Conservation (phyloP, 805 yeast species). For the Cyberlindnera galapagoensis region DNA sequence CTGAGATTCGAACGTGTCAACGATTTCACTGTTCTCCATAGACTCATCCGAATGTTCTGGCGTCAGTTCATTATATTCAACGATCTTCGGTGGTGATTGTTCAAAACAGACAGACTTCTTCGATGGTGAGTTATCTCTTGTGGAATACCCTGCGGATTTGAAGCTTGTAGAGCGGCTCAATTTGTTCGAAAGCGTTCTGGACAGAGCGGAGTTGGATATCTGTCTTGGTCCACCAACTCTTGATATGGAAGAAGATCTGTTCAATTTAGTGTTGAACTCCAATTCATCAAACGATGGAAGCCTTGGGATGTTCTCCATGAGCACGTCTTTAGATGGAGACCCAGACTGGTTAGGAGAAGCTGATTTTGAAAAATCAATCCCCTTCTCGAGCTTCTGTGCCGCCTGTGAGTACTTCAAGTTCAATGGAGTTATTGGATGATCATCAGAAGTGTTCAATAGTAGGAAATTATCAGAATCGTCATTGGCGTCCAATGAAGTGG, state of each 20-base stretch:
- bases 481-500: conserved; percentile 10
- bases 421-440: conserved; percentile 23
- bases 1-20: conserved; percentile 18
- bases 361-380: not conserved
- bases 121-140: conserved; percentile 26
- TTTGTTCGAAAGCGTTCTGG: conserved; percentile 16
- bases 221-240: conserved; percentile 26
- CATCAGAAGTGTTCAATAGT: conserved; percentile 16
- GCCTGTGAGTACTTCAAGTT: conserved; percentile 18
- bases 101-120: conserved; percentile 34
- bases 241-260: conserved; percentile 23
- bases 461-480: conserved; percentile 4
- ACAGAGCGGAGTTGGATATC: conserved; percentile 16
- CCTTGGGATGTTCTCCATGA: conserved; percentile 21
- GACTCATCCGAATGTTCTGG: conserved; percentile 22
- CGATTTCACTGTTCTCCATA: conserved; percentile 10
- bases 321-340: conserved; percentile 6
- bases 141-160: conserved; percentile 7
- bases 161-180: conserved; percentile 13
- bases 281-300: conserved; percentile 28
- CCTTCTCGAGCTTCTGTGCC: not conserved
- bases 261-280: conserved; percentile 25
- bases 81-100: conserved; percentile 31
- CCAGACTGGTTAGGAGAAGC: conserved; percentile 1
- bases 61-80: conserved; percentile 27